These are phyloP conservation scores for Backusella macrospora DNA, from an alignment of 192 early-diverging fungal species.

Conservation along the genomic window DNA sequence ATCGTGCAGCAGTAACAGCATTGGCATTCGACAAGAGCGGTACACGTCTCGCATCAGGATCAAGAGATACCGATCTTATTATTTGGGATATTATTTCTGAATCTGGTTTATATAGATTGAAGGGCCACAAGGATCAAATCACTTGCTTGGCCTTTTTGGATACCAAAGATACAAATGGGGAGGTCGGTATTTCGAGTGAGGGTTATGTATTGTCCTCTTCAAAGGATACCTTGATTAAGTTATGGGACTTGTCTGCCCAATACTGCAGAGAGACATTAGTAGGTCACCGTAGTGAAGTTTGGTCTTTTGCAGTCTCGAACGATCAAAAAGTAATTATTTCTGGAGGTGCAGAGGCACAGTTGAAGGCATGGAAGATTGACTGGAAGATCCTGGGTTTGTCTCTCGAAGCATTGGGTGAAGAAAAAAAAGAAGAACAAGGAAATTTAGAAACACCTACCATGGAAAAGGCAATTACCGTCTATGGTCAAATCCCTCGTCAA, in stretches of 20 bases:
- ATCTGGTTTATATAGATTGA: conserved; percentile 83
- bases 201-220: conserved; percentile 86
- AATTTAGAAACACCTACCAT: conserved; percentile 14
- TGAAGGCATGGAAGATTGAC: conserved; percentile 90
- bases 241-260: conserved; percentile 94
- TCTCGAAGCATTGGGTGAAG: conserved; percentile 52
- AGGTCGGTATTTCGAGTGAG: conserved; percentile 51
- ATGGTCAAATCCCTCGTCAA: conserved; percentile 79
- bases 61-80: conserved; percentile 92
- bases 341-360: conserved; percentile 81
- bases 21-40: conserved; percentile 82
- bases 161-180: conserved; percentile 24
- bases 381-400: conserved; percentile 50
- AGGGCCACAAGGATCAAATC: conserved; percentile 96
- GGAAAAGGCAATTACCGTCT: conserved; percentile 71
- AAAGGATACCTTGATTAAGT: conserved; percentile 94
- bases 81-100: conserved; percentile 96
- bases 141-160: conserved; percentile 72
- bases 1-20: conserved; percentile 83
- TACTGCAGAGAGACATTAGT: conserved; percentile 95
- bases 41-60: conserved; percentile 85
- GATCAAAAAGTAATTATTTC: conserved; percentile 76
- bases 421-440: conserved; percentile 20
- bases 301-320: conserved; percentile 76
- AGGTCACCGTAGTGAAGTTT: conserved; percentile 92